A percentile compares a stretch with the other conserved stretches of the same genome.
Conservation (phyloP, 148 eudicot genomes). For the Camellia granthamiana region DNA sequence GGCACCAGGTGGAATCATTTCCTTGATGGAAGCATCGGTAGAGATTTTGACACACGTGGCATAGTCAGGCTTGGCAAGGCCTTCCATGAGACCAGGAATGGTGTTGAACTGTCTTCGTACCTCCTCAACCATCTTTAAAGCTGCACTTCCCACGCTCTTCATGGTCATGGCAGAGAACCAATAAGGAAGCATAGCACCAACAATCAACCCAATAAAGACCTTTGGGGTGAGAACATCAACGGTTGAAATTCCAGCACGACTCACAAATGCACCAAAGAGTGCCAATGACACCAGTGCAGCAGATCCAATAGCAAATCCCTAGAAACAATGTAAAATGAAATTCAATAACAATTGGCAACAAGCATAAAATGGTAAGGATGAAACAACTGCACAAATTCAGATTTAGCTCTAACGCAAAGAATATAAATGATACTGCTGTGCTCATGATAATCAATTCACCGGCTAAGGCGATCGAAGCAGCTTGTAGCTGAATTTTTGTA, state of each 20-base stretch:
- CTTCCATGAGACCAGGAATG: constrained; percentile 51
- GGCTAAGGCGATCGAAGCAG: neutral
- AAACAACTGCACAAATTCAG: neutral
- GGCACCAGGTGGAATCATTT: constrained; percentile 58
- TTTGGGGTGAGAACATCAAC: constrained; percentile 55
- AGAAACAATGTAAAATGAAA: neutral
- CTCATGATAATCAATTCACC: neutral
- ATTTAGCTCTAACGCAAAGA: neutral
- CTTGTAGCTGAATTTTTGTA: neutral
- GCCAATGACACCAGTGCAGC: constrained; percentile 56
- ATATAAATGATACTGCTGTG: neutral
- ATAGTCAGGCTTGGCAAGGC: constrained; percentile 46
- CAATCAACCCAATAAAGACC: constrained; percentile 51
- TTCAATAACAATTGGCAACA: neutral
- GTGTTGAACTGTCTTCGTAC: constrained; percentile 54
- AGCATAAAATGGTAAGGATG: neutral
- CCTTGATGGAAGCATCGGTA: constrained; percentile 55
- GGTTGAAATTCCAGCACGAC: constrained; percentile 43
- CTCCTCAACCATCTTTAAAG: constrained; percentile 56
- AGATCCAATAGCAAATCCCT: constrained; percentile 67
- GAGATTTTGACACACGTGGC: constrained; percentile 57
- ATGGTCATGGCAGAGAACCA: constrained; percentile 64
- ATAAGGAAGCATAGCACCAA: constrained; percentile 58
- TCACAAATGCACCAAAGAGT: constrained; percentile 55
- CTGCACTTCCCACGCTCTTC: constrained; percentile 57